phyloP scores from a whole-genome alignment of 768 basidiomycete species.

The Hortiboletus campestris region DNA sequence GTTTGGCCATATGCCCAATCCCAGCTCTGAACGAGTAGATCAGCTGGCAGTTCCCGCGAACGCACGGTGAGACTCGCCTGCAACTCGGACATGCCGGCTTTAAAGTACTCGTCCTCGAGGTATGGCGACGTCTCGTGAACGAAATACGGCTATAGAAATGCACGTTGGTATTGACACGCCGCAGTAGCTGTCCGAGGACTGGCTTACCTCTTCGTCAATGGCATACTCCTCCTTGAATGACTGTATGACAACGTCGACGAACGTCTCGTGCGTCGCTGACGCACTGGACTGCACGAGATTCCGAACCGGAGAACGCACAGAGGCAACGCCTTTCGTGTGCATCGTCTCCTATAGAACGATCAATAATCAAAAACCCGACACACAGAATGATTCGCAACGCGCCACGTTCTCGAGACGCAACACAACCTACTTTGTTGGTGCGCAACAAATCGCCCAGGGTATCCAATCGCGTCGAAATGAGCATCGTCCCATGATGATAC shows the following conservation, averaged over 20 bases:
- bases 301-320: slow-evolving; percentile 89
- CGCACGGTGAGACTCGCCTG: slow-evolving; percentile 42
- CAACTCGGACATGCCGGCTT: slow-evolving; percentile 69
- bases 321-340: slow-evolving; percentile 82
- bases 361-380: background rate
- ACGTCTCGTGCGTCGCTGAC: slow-evolving; percentile 61
- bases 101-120: slow-evolving; percentile 56
- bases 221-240: slow-evolving; percentile 66
- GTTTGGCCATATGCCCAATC: slow-evolving; percentile 93
- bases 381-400: background rate
- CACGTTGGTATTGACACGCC: background rate
- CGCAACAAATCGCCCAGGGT: slow-evolving; percentile 72
- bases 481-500: slow-evolving; percentile 99
- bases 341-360: slow-evolving; percentile 60
- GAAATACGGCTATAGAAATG: slow-evolving; percentile 34
- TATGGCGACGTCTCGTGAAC: slow-evolving; percentile 48
- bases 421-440: slow-evolving; percentile 53
- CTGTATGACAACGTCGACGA: slow-evolving; percentile 62
- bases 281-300: slow-evolving; percentile 64
- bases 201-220: slow-evolving; percentile 34
- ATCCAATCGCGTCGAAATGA: slow-evolving; percentile 77
- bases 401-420: background rate
- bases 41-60: background rate
- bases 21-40: slow-evolving; percentile 64
- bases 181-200: background rate